Conservation (phyloP, 179 eudicot genomes). For the Patellifolia procumbens region DNA sequence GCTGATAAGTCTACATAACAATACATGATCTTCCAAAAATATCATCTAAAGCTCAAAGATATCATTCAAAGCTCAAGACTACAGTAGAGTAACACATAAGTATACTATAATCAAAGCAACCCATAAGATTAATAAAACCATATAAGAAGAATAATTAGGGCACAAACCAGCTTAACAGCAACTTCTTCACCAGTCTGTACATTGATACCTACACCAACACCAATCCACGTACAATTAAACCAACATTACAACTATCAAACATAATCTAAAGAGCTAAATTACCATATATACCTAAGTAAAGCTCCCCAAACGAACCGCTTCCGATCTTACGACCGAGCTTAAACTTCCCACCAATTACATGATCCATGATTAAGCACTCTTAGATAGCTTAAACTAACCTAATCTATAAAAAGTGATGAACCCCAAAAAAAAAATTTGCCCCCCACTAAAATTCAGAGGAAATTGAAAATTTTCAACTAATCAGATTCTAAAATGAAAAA, state of each 20-base stretch:
- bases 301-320: slow-evolving; percentile 95
- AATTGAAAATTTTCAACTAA: slow-evolving; percentile 1
- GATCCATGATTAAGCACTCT: slow-evolving; percentile 54
- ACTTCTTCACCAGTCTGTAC: slow-evolving; percentile 89
- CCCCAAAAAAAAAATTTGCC: slow-evolving; percentile 16
- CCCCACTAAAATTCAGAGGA: slow-evolving; percentile 46
- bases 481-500: neutral
- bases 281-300: slow-evolving; percentile 61
- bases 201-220: slow-evolving; percentile 63
- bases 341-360: slow-evolving; percentile 79
- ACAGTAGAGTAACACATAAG: too few species aligned
- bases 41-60: neutral
- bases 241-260: slow-evolving; percentile 13
- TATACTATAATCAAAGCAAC: neutral
- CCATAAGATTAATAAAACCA: neutral
- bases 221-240: slow-evolving; percentile 20
- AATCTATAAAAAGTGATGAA: neutral
- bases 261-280: neutral
- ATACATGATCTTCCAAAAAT: neutral
- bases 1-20: neutral
- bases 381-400: slow-evolving; percentile 10
- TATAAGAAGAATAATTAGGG: slow-evolving; percentile 7
- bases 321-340: slow-evolving; percentile 95
- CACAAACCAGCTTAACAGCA: slow-evolving; percentile 83
- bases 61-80: too few species aligned